A percentile compares a stretch with the other conserved stretches of the same genome.
Conservation (phyloP, 192 early-diverging fungal species). For the Coemansia sp. region DNA sequence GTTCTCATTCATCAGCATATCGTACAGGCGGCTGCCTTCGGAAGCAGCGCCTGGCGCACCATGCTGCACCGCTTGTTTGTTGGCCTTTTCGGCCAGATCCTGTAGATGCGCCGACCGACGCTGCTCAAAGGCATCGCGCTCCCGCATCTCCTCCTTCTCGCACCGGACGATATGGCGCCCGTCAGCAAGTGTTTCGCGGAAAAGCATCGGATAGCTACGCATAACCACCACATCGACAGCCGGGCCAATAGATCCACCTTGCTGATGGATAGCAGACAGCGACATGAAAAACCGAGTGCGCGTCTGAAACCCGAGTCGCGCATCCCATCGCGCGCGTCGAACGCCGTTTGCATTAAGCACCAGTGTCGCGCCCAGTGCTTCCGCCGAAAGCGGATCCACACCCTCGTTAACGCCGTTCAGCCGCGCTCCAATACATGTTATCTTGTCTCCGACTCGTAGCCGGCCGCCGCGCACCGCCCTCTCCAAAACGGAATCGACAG, state of each 20-base stretch:
- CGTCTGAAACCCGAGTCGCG: conserved; percentile 35
- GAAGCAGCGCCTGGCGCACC: neutral
- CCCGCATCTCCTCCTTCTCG: conserved; percentile 33
- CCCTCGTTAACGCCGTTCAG: conserved; percentile 24
- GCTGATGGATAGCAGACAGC: conserved; percentile 21
- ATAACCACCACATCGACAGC: conserved; percentile 42
- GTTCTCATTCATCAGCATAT: conserved; percentile 8
- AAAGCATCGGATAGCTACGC: conserved; percentile 40
- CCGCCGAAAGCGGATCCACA: conserved; percentile 20
- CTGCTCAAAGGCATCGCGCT: conserved; percentile 8
- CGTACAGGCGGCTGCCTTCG: conserved; percentile 11
- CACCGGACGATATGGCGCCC: conserved; percentile 26
- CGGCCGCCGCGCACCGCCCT: conserved; percentile 16
- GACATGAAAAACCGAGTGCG: conserved; percentile 19
- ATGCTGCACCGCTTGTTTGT: neutral
- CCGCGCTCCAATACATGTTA: conserved; percentile 30
- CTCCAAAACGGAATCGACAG: conserved; percentile 22
- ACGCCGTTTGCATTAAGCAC: conserved; percentile 32
- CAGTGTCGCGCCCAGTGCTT: conserved; percentile 15
- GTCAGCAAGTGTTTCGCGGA: conserved; percentile 26
- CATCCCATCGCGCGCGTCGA: conserved; percentile 38
- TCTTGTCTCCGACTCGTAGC: conserved; percentile 41
- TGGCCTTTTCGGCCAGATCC: conserved; percentile 8
- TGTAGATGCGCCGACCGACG: conserved; percentile 8
- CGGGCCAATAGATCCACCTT: conserved; percentile 34